phyloP scores from a whole-genome alignment of 2,329 filamentous ascomycete species.

The Lecanicillium sp. region DNA sequence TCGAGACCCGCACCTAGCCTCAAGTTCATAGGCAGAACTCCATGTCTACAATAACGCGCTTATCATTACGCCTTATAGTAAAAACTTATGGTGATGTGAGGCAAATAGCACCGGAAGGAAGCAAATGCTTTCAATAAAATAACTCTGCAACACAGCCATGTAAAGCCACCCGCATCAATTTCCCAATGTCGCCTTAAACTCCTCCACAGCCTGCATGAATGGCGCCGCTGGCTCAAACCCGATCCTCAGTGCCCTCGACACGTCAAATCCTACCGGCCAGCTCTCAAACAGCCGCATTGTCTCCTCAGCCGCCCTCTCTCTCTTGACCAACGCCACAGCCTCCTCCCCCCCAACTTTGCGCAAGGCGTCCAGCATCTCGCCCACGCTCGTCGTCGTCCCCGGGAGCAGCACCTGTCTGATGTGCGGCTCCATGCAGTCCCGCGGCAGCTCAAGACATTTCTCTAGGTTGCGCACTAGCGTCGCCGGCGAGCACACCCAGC shows the following conservation, averaged over 20 bases:
- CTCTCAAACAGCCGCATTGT: constrained; percentile 45
- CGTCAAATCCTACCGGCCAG: constrained; percentile 49
- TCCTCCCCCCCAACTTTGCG: constrained; percentile 42
- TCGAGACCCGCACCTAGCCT: no score
- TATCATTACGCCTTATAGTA: no score
- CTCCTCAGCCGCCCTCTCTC: constrained; percentile 40
- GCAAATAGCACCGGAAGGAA: no score
- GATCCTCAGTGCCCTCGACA: constrained; percentile 44
- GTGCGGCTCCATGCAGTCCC: constrained; percentile 14
- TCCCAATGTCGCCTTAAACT: constrained; percentile 17
- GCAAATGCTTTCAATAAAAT: no score
- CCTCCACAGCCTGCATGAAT: constrained; percentile 27
- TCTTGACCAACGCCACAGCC: constrained; percentile 35
- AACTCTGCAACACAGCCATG: no score
- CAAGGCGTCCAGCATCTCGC: constrained; percentile 47
- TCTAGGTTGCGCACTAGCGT: constrained; percentile 44
- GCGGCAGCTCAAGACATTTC: constrained; percentile 25
- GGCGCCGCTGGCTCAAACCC: constrained; percentile 43
- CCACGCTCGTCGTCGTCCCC: constrained; percentile 45
- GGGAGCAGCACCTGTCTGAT: constrained; percentile 45
- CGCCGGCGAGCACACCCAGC: constrained; percentile 47
- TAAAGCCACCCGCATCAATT: no score
- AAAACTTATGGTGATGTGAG: no score
- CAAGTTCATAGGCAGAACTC: no score
- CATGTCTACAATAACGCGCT: no score